Evolutionary conservation across 2,329 filamentous ascomycete genomes (phyloP).

Genomic region (Colletotrichum theobromicola): DNA sequence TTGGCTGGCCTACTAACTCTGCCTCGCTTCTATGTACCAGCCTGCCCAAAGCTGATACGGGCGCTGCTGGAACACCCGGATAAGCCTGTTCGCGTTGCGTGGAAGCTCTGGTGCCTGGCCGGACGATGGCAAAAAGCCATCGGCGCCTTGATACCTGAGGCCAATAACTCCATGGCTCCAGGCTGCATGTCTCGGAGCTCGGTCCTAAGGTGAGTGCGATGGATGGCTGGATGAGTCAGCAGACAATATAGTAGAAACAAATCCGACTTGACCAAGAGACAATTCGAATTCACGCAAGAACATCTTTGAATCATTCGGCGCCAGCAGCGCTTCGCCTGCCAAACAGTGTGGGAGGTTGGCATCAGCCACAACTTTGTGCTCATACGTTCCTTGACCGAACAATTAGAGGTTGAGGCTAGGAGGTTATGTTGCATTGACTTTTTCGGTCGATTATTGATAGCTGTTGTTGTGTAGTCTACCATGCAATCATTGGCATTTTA

Average conservation of each 20-base stretch:
- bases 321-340: background rate
- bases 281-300: background rate
- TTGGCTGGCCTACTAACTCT: background rate
- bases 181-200: background rate
- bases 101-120: background rate
- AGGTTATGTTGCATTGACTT: background rate
- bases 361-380: background rate
- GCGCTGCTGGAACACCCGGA: background rate
- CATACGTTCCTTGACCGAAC: background rate
- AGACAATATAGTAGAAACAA: background rate
- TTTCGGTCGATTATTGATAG: background rate
- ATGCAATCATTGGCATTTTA: background rate
- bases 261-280: background rate
- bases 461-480: background rate
- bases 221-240: background rate
- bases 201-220: background rate
- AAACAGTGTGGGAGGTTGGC: background rate
- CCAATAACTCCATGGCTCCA: background rate
- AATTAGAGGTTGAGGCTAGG: background rate
- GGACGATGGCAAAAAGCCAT: background rate
- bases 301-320: background rate
- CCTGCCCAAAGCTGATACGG: background rate
- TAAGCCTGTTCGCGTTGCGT: background rate
- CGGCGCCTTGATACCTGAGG: constrained; percentile 13
- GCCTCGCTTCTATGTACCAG: background rate